These are phyloP conservation scores for Diaporthe ilicicola DNA, from an alignment of 2,329 filamentous ascomycete genomes.

Conservation along the genomic window DNA sequence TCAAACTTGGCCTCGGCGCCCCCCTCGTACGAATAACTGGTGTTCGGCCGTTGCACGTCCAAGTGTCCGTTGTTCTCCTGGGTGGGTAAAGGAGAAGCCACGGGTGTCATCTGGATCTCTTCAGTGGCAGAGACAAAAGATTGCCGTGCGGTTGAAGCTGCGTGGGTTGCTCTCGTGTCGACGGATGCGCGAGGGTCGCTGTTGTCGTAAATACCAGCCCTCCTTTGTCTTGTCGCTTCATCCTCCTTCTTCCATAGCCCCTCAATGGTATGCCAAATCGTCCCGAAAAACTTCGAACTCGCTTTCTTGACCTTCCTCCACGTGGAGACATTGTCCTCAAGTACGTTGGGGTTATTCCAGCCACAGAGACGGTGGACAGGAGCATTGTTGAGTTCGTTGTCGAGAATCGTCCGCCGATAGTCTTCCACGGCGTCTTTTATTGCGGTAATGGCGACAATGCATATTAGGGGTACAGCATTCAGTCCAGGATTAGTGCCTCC, in stretches of 20 bases:
- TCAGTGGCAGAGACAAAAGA: slow-evolving; percentile 66
- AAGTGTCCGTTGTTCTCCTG: slow-evolving; percentile 44
- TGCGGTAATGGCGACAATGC: slow-evolving; percentile 87
- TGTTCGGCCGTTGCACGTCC: slow-evolving; percentile 41
- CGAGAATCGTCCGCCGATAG: slow-evolving; percentile 88
- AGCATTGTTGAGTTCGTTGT: slow-evolving; percentile 95
- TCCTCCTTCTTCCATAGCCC: slow-evolving; percentile 58
- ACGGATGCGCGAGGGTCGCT: slow-evolving; percentile 71
- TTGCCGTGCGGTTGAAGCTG: slow-evolving; percentile 56
- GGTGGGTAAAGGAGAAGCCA: slow-evolving; percentile 78
- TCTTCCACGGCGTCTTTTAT: slow-evolving; percentile 97
- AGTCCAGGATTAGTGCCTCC: slow-evolving; percentile 90
- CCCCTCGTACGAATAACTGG: slow-evolving; percentile 44
- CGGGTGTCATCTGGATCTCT: slow-evolving; percentile 95
- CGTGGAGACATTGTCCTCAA: slow-evolving; percentile 81
- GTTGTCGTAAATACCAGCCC: slow-evolving; percentile 57
- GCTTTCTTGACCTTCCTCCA: slow-evolving; percentile 96
- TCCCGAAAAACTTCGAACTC: slow-evolving; percentile 67
- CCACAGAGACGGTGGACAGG: slow-evolving; percentile 88
- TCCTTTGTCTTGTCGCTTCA: slow-evolving; percentile 59
- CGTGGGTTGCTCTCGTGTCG: slow-evolving; percentile 65
- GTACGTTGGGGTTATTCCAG: slow-evolving; percentile 93
- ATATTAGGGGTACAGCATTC: slow-evolving; percentile 89
- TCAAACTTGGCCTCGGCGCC: slow-evolving; percentile 49
- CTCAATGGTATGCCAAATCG: slow-evolving; percentile 59